A percentile compares a stretch with the other conserved stretches of the same genome.
phyloP scores from a whole-genome alignment of 2,329 filamentous ascomycete genomes.

The Colletotrichum simmondsii region DNA sequence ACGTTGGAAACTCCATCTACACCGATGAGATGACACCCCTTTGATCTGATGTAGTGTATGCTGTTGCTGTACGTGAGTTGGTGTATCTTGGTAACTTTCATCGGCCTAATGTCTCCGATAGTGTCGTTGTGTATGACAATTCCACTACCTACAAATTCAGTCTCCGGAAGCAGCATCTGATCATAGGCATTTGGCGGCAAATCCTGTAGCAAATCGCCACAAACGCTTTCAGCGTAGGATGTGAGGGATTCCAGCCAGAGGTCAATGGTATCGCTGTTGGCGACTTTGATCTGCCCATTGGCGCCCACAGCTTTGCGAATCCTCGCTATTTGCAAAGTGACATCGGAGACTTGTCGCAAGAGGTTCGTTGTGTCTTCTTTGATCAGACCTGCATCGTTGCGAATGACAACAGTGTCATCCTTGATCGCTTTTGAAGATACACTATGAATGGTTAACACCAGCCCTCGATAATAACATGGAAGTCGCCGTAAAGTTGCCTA shows the following conservation, averaged over 20 bases:
- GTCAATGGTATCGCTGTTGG: neutral
- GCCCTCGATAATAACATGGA: neutral
- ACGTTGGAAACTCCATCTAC: neutral
- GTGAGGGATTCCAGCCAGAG: slow-evolving; percentile 1
- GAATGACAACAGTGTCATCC: slow-evolving; percentile 11
- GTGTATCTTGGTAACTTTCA: neutral
- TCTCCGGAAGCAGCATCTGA: neutral
- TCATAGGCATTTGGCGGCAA: neutral
- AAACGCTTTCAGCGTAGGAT: neutral
- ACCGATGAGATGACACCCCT: neutral
- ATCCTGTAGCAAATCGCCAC: neutral
- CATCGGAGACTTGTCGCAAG: neutral
- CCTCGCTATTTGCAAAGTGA: neutral
- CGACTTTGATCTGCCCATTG: neutral
- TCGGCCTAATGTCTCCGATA: neutral
- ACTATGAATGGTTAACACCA: neutral
- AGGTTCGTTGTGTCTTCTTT: slow-evolving; percentile 24
- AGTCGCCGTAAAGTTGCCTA: neutral
- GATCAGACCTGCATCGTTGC: slow-evolving; percentile 13
- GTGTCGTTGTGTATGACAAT: neutral
- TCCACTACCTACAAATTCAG: neutral
- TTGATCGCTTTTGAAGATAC: slow-evolving; percentile 23
- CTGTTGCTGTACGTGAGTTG: neutral
- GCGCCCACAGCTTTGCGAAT: neutral
- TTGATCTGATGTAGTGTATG: neutral